Evolutionary conservation across 1,284 basidiomycete genomes (phyloP), one percentile per base, ranked within the genome.

Genomic region (Bondarzewia mesenterica): DNA sequence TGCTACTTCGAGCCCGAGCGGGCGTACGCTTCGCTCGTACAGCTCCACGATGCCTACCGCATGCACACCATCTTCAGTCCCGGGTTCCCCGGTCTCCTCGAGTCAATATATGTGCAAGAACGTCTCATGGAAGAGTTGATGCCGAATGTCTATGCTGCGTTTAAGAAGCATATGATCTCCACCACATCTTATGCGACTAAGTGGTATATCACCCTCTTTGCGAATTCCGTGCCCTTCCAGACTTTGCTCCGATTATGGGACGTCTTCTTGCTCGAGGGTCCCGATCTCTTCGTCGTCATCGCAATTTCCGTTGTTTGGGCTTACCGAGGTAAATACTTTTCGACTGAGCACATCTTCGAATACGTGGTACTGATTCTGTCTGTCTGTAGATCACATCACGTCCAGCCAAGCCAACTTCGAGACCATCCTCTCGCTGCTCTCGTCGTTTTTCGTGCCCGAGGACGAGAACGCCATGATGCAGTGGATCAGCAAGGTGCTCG

Each of bases 141-240:
- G 81, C 95, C 96, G 0, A 80, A 80, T 26, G 85, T 99, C n/a
- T 92, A 88, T 58, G 72, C 71, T 25, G 81, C 86, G 16, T 91
- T 98, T 65, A 80, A 85, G 69, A 84, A 80, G 54, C 84, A 96
- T 57, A 87, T 82, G 77, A 87, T 99, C 54, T 89, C 87, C 5
- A 92, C 90, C 3, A 94, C 93, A 36, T 84, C 91, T 15, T 99
- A 95, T 66, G 95, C 93, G 26, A 98, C 95, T 1, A 97, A 97
- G 66, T 99, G 95, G 94, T 99, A 97, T 67, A 99, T 99, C 64
- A 99, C 96, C 2, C 72, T 99, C 15, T 95, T 94, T 60, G 83
- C 93, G 46, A 97, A 96, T 62, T 88, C 88, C 1, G 84, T 99
- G n/a, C 93, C 95, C 12, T 99, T 96, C 64, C 89, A 93, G 66